Evolutionary conservation across 2,329 filamentous ascomycete genomes (phyloP).

Genomic region (Sporothrix pallida): DNA sequence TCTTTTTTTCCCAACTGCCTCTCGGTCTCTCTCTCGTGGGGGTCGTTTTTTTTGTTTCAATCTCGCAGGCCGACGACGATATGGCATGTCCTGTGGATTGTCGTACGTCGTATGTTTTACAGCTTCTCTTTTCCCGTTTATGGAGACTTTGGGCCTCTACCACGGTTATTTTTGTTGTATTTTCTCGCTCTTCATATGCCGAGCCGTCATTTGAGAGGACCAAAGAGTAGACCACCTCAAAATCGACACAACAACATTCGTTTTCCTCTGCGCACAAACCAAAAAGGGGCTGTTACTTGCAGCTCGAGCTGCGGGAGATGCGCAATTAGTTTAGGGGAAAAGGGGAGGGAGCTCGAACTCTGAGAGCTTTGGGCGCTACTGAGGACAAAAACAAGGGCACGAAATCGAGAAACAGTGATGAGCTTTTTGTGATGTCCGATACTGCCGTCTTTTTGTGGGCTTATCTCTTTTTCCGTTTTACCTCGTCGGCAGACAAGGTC

Average conservation of each 20-base stretch:
- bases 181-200: neutral
- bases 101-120: conserved; percentile 4
- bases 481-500: neutral
- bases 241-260: neutral
- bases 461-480: neutral
- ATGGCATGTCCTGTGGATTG: neutral
- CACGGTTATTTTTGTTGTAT: neutral
- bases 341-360: neutral
- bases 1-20: no score
- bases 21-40: neutral
- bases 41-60: neutral
- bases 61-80: neutral
- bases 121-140: neutral
- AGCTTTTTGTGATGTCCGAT: neutral
- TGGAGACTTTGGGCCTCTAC: neutral
- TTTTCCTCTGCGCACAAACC: conserved; percentile 1
- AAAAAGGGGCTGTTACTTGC: neutral
- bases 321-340: neutral
- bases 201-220: neutral
- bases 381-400: neutral
- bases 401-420: neutral
- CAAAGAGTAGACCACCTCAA: no score
- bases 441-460: conserved; percentile 3
- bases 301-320: conserved; percentile 7
- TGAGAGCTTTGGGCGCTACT: conserved; percentile 4